phyloP scores from a whole-genome alignment of 1,139 yeast genomes.

The Blastobotrys ciferrii region DNA sequence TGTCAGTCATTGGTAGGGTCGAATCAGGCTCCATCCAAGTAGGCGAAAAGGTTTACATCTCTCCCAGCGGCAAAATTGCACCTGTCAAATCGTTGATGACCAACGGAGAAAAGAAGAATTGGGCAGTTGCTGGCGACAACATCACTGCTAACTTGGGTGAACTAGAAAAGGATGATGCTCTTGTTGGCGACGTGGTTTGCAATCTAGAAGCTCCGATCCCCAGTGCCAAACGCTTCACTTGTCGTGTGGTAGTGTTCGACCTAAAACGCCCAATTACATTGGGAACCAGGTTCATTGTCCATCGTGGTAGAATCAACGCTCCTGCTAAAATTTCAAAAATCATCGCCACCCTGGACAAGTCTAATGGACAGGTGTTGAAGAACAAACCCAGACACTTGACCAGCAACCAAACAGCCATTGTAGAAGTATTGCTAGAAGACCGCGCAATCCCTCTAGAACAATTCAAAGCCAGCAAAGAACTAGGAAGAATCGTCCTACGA shows the following conservation, averaged over 20 bases:
- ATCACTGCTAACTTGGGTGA: constrained; percentile 58
- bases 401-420: constrained; percentile 69
- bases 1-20: constrained; percentile 66
- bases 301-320: constrained; percentile 75
- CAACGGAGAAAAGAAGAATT: constrained; percentile 32
- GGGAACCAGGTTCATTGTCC: constrained; percentile 80
- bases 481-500: constrained; percentile 83
- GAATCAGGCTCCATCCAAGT: constrained; percentile 73
- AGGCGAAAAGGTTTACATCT: constrained; percentile 65
- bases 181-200: constrained; percentile 73
- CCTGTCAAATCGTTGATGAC: constrained; percentile 44
- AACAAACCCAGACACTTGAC: constrained; percentile 68
- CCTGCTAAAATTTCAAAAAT: constrained; percentile 70
- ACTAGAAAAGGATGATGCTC: constrained; percentile 50
- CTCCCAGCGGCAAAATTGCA: constrained; percentile 50
- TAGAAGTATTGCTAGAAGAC: constrained; percentile 61
- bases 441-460: constrained; percentile 53
- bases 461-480: constrained; percentile 55
- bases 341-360: constrained; percentile 47
- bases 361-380: constrained; percentile 45
- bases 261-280: constrained; percentile 70
- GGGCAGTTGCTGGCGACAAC: constrained; percentile 71
- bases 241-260: constrained; percentile 65
- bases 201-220: constrained; percentile 48
- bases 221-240: constrained; percentile 51